Conservation (phyloP, 1,139 yeast genomes). For the Debaryomyces udenii region DNA sequence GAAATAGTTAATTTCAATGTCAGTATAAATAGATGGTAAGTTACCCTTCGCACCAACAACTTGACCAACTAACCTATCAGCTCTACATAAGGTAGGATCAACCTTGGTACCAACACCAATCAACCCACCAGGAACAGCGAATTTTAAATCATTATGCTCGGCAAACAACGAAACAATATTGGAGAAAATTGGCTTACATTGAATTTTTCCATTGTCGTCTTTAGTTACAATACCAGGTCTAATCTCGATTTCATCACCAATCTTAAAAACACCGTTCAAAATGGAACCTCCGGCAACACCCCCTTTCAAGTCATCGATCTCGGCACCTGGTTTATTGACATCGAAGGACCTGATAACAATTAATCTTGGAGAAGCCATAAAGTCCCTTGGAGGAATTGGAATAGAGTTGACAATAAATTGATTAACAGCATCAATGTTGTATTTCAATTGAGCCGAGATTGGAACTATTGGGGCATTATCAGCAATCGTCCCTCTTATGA, state of each 20-base stretch:
- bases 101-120: conserved; percentile 99
- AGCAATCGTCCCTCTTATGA: conserved; percentile 96
- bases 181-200: conserved; percentile 94
- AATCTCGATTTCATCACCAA: conserved; percentile 98
- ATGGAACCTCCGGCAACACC: conserved; percentile 99
- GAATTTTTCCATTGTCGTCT: conserved; percentile 89
- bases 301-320: conserved; percentile 94
- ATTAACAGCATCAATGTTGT: conserved; percentile 97
- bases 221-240: conserved; percentile 98
- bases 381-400: conserved; percentile 96
- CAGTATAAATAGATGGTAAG: conserved; percentile 94
- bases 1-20: conserved; percentile 96
- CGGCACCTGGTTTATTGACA: conserved; percentile 98
- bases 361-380: conserved; percentile 88
- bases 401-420: conserved; percentile 93
- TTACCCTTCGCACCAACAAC: conserved; percentile 97
- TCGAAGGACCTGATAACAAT: conserved; percentile 98
- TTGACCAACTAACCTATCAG: conserved; percentile 98
- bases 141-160: conserved; percentile 95
- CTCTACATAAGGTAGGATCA: conserved; percentile 98
- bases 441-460: conserved; percentile 97
- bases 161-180: conserved; percentile 93
- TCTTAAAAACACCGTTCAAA: conserved; percentile 91
- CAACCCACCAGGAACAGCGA: conserved; percentile 99
- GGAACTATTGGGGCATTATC: conserved; percentile 99